A percentile compares a stretch with the other conserved stretches of the same genome.
Conservation (phyloP, 129 eudicot genomes). For the Glebionis coronaria region DNA sequence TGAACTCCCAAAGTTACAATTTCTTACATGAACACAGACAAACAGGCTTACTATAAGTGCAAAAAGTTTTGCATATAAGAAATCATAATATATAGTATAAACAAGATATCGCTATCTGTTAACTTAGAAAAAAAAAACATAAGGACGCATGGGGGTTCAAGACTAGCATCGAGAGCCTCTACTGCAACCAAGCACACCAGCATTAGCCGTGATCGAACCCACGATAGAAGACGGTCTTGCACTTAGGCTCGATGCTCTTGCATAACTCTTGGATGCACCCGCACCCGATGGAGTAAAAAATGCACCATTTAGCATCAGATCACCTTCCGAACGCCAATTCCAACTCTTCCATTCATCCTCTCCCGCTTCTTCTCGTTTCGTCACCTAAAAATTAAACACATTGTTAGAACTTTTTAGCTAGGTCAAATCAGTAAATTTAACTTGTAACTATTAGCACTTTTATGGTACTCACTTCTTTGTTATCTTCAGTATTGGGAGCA, state of each 20-base stretch:
- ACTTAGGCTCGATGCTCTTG: conserved; percentile 80
- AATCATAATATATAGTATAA: conserved; percentile 17
- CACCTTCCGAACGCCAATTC: conserved; percentile 93
- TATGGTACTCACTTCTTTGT: conserved; percentile 51
- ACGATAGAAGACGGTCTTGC: conserved; percentile 77
- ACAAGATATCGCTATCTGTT: conserved; percentile 23
- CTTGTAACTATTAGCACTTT: background rate
- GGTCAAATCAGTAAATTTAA: conserved; percentile 9
- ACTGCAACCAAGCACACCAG: conserved; percentile 66
- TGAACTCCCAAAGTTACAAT: conserved; percentile 32
- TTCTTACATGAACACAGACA: conserved; percentile 33
- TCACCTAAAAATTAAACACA: conserved; percentile 51
- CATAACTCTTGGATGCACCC: conserved; percentile 72
- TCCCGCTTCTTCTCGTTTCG: conserved; percentile 68
- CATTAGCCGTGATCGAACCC: conserved; percentile 55
- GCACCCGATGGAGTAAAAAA: conserved; percentile 65
- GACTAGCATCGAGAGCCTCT: conserved; percentile 65
- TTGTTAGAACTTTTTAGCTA: background rate
- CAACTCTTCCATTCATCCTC: conserved; percentile 67
- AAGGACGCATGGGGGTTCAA: conserved; percentile 9
- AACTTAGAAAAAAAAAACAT: conserved; percentile 13
- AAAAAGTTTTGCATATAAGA: conserved; percentile 29
- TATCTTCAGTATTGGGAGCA: conserved; percentile 52
- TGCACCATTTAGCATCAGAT: conserved; percentile 82
- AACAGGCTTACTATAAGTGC: conserved; percentile 38